phyloP scores from a whole-genome alignment of 495 filamentous ascomycete genomes.

The Lindgomyces ingoldianus region DNA sequence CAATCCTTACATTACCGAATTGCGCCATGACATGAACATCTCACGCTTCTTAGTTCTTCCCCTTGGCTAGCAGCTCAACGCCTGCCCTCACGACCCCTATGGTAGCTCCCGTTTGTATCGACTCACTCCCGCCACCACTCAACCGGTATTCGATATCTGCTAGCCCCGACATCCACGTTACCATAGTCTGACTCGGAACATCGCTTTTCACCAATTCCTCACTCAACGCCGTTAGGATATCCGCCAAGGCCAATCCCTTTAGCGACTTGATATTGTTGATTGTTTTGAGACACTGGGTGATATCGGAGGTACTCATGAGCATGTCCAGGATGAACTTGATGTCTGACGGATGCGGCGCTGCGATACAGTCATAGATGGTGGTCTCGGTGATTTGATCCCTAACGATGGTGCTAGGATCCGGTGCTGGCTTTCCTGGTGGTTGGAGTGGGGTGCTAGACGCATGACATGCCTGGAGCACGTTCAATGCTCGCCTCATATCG shows the following conservation, averaged over 20 bases:
- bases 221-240: conserved; percentile 81
- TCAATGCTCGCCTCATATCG: conserved; percentile 93
- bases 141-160: conserved; percentile 91
- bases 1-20: too few relatives aligned
- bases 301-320: conserved; percentile 77
- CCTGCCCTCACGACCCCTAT: conserved; percentile 88
- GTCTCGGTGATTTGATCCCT: conserved; percentile 83
- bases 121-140: conserved; percentile 85
- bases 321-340: conserved; percentile 82
- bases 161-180: conserved; percentile 87
- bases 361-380: conserved; percentile 97
- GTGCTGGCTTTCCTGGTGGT: conserved; percentile 53
- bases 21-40: too few relatives aligned
- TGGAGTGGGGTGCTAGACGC: conserved; percentile 70
- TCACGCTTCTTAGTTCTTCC: conserved; percentile 25
- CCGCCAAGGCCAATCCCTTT: conserved; percentile 89
- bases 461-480: conserved; percentile 95
- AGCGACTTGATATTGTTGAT: conserved; percentile 81
- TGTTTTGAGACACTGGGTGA: conserved; percentile 81
- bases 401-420: conserved; percentile 53
- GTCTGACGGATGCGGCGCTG: conserved; percentile 87
- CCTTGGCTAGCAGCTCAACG: conserved; percentile 68
- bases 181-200: conserved; percentile 82
- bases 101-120: conserved; percentile 85
- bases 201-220: conserved; percentile 81